Base-by-base conservation (phyloP, 2,329 filamentous ascomycete species). In the Fusarium decemcellulare region DNA sequence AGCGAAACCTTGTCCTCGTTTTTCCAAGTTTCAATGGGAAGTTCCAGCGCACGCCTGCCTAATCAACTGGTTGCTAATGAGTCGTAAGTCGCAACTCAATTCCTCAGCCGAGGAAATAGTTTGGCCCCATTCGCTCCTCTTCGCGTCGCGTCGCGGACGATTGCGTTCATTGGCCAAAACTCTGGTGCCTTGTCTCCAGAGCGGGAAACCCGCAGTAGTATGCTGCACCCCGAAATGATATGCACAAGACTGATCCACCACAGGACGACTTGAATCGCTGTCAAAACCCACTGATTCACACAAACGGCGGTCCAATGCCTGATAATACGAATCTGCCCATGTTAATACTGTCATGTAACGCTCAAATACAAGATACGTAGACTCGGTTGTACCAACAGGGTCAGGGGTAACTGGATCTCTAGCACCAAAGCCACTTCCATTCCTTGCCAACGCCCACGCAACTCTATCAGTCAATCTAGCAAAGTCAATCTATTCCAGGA, bases 161-260 rank as follows among this genome's bases (percentile, higher is more conserved):
- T 18, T 8, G 37, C 12, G 14, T 23, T 64, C 42, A 70, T 70
- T 71, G 67, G 59, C 7, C 40, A 9, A 32, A 43, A 14, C 18
- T 5, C 23, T 32, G 18, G 16, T 14, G 39, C n/a, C 15, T 47
- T 11, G 54, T 47, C 55, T 55, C 59, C 63, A 71, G 63, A 52
- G 52, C 63, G 63, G 67, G 59, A 68, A 51, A 57, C 55, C 67
- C 67, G 63, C 67, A 70, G 59, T 68, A 65, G 61, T 46, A 47
- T 39, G 50, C 59, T 66, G 63, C 36, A 57, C 47, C 51, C 61
- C 23, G n/a, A 65, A 48, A 48, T 60, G 40, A 61, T 50, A 53
- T 50, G 47, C 61, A 50, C 30, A 59, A 47, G 15, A 42, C n/a
- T 30, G 57, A 36, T 53, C 61, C 46, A 66, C 50, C 58, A 6